A percentile compares a stretch with the other conserved stretches of the same genome.
phyloP scores from a whole-genome alignment of 2,329 filamentous ascomycete genomes.

The Cercospora brassicicola region DNA sequence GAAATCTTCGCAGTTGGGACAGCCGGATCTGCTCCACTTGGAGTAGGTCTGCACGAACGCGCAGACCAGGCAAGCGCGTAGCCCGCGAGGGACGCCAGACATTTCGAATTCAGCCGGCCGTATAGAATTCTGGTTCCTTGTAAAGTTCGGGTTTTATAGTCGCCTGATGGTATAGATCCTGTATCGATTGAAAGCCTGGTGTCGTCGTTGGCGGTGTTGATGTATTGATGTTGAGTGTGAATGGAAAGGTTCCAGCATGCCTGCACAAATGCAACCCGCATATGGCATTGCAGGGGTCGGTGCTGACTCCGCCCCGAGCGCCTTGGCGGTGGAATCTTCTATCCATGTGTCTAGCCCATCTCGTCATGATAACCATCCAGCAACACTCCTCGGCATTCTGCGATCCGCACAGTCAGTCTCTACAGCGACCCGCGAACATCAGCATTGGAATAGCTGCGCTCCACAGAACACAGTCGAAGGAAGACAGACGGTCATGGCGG shows the following conservation, averaged over 20 bases:
- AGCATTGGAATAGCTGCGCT: constrained; percentile 4
- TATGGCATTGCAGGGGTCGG: neutral
- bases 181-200: neutral
- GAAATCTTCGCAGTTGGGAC: constrained; percentile 94
- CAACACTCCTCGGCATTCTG: neutral
- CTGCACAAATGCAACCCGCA: neutral
- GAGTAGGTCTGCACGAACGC: constrained; percentile 77
- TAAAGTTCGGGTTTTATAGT: neutral
- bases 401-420: constrained; percentile 8
- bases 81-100: constrained; percentile 65
- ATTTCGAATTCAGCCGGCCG: constrained; percentile 29
- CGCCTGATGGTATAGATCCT: neutral
- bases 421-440: neutral
- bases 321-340: constrained; percentile 1
- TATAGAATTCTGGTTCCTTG: neutral
- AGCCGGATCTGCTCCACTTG: constrained; percentile 84
- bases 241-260: neutral
- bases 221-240: neutral
- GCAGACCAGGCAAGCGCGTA: constrained; percentile 84
- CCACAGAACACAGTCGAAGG: neutral
- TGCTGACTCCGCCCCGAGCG: neutral
- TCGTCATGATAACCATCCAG: neutral
- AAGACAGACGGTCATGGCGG: constrained; percentile 29
- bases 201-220: neutral
- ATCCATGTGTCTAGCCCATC: neutral